A percentile compares a stretch with the other conserved stretches of the same genome.
Evolutionary conservation across 2,329 filamentous ascomycete genomes (phyloP).

Genomic region (Setomelanomma holmii): DNA sequence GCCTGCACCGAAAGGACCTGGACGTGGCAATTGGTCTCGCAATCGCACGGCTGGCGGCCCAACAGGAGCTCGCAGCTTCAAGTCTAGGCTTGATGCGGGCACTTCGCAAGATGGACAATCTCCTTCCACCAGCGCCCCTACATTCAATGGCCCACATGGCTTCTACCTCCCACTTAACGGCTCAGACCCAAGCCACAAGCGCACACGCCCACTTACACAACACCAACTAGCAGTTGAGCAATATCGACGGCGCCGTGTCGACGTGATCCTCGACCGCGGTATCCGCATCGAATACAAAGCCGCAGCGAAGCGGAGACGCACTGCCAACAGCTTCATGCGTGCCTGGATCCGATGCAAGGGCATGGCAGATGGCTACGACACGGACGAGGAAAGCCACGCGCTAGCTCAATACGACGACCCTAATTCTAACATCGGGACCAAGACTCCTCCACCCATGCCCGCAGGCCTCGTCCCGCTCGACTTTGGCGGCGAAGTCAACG

Average conservation of each 20-base stretch:
- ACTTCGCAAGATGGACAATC: conserved; percentile 44
- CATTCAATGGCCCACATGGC: conserved; percentile 60
- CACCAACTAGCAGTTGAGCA: conserved; percentile 83
- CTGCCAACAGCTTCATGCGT: conserved; percentile 71
- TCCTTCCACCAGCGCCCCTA: conserved; percentile 39
- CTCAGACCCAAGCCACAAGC: conserved; percentile 51
- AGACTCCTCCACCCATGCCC: conserved; percentile 43
- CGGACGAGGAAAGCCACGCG: conserved; percentile 47
- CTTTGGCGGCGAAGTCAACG: conserved; percentile 65
- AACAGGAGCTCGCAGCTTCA: conserved; percentile 38
- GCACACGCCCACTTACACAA: conserved; percentile 77
- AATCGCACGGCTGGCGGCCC: conserved; percentile 32
- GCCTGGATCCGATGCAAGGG: conserved; percentile 69
- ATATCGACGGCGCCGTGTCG: conserved; percentile 79
- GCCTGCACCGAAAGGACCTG: conserved; percentile 52
- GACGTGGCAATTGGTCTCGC: conserved; percentile 59
- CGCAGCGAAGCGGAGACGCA: conserved; percentile 66
- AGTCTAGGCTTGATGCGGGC: conserved; percentile 42
- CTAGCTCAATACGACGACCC: conserved; percentile 47
- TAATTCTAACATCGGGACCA: conserved; percentile 35
- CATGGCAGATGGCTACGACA: conserved; percentile 56
- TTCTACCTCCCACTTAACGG: conserved; percentile 62
- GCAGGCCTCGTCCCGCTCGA: conserved; percentile 67
- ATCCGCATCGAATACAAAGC: conserved; percentile 71
- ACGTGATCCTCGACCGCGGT: conserved; percentile 79